Evolutionary conservation across 306 rosid genomes (phyloP), one percentile per base, ranked within the genome.

Genomic region (Cicer judaicum): DNA sequence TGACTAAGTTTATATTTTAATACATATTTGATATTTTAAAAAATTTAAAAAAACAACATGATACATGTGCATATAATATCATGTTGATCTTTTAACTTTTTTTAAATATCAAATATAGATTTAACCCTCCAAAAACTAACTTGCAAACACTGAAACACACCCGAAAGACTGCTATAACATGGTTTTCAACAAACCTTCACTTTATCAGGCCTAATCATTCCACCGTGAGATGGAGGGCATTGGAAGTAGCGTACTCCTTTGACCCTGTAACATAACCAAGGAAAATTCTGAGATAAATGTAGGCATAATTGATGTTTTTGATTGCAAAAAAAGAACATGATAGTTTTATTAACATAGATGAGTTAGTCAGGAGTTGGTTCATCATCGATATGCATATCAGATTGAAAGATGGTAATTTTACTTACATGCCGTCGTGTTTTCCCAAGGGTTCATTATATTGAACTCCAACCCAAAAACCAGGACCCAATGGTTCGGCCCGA

Each of bases 381-480:
- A 24, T 24, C 34, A 24, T 56, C 38, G 39, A 21, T 24, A 24
- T 61, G 41, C 46, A 73, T 49, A 68, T 59, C 64, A 48, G 39
- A 69, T 49, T 48, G 50, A 52, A 56, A 16, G n/a, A 75, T 1
- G 19, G 43, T 19, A 21, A 74, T 38, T 14, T 55, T 52, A 63
- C 96, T 91, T 85, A 93, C 98, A 79, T 77, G 93, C 98, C 98
- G 82, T 93, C 98, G 44, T 93, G 92, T 78, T 91, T 93, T 73
- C 98, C 98, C 88, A 91, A 77, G 19, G 98, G 98, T 88, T 93
- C 98, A 84, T 93, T 97, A 66, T 91, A 93, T 69, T 93, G 96
- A 43, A 93, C 86, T 68, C 98, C 98, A 72, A 93, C 83, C 98
- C 98, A 93, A 77, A 88, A 88, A 84, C 98, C 98, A 81, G 89